A percentile compares a stretch with the other conserved stretches of the same genome.
These are phyloP conservation scores for Durio zibethinus DNA, from an alignment of 345 rosid genomes.

Conservation along the genomic window DNA sequence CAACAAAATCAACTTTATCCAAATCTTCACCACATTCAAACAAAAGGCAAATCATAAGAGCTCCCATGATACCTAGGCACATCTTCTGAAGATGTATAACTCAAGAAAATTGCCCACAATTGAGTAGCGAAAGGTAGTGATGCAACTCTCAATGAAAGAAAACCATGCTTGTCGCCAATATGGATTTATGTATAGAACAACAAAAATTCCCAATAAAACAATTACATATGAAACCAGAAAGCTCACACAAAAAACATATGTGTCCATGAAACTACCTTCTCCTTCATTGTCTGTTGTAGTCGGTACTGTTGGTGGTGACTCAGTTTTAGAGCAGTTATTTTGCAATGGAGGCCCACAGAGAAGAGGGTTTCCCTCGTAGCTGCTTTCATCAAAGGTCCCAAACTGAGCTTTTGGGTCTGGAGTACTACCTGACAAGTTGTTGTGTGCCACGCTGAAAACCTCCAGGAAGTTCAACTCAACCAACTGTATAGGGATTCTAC, in stretches of 20 bases:
- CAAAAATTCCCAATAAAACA: not conserved
- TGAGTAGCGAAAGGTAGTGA: not conserved
- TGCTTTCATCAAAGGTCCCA: not conserved
- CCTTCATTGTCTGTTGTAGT: not conserved
- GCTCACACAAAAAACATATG: not conserved
- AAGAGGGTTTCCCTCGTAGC: slow-evolving; percentile 11
- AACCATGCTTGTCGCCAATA: not conserved
- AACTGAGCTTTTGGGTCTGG: not conserved
- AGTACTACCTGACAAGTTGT: not conserved
- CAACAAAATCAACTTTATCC: not conserved
- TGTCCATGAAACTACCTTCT: not conserved
- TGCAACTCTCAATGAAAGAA: not conserved
- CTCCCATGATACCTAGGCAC: not conserved
- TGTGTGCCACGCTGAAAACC: not conserved
- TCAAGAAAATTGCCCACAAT: not conserved
- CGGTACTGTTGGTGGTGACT: not conserved
- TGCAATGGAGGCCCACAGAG: not conserved
- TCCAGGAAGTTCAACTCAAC: not conserved
- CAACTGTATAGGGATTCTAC: slow-evolving; percentile 19
- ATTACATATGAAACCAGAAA: not conserved
- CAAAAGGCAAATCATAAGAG: not conserved
- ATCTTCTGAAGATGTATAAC: not conserved
- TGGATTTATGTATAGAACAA: not conserved
- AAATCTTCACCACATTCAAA: not conserved
- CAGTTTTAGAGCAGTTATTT: not conserved